Conservation (phyloP, 2,329 filamentous ascomycete genomes). For the Mariannaea sp. region DNA sequence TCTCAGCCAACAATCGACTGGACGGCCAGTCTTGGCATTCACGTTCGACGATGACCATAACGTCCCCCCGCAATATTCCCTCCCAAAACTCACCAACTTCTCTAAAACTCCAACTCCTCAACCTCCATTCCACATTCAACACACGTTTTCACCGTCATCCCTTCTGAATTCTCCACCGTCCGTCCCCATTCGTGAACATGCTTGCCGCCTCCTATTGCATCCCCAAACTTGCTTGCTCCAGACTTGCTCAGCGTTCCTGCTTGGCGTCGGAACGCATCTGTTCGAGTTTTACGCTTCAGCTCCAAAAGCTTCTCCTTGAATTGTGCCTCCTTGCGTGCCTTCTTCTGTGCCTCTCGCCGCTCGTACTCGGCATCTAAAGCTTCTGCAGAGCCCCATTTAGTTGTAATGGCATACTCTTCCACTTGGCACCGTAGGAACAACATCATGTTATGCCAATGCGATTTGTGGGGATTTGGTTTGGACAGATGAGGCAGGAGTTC, state of each 20-base stretch:
- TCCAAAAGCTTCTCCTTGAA: constrained; percentile 89
- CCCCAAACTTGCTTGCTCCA: constrained; percentile 70
- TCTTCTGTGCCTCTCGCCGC: constrained; percentile 76
- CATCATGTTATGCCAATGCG: constrained; percentile 99
- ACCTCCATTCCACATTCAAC: constrained; percentile 78
- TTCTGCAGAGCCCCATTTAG: constrained; percentile 89
- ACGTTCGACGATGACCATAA: no score
- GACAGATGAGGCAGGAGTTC: constrained; percentile 86
- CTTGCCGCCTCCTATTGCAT: constrained; percentile 69
- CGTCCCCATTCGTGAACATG: constrained; percentile 91
- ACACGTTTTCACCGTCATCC: constrained; percentile 81
- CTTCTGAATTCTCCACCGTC: constrained; percentile 69
- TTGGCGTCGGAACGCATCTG: constrained; percentile 83
- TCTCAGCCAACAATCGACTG: no score
- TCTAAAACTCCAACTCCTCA: constrained; percentile 71
- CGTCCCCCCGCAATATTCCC: no score
- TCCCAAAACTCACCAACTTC: background rate
- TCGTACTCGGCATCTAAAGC: constrained; percentile 89
- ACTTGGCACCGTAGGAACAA: constrained; percentile 92
- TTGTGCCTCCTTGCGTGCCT: constrained; percentile 84
- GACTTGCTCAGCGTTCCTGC: constrained; percentile 61
- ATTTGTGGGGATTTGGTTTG: constrained; percentile 92
- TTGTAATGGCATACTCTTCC: constrained; percentile 86
- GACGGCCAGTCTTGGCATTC: no score
- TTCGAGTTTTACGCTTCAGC: constrained; percentile 89